These are phyloP conservation scores for Colletotrichum sp. DNA, from an alignment of 2,329 filamentous ascomycete genomes.

Conservation along the genomic window DNA sequence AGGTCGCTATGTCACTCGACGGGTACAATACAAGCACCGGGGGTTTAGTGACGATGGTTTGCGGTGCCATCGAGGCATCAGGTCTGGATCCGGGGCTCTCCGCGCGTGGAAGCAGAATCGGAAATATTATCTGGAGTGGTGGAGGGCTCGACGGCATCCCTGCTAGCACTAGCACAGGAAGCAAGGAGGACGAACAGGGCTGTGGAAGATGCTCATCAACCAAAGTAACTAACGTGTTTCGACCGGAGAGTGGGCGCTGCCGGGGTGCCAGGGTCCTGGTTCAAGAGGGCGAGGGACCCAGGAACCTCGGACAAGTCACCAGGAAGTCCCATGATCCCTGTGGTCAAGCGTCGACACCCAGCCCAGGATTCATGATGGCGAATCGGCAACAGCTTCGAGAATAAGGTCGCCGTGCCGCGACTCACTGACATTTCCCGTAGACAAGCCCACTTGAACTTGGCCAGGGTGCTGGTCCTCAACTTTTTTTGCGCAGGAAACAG, in stretches of 20 bases:
- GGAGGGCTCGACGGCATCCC: slow-evolving; percentile 33
- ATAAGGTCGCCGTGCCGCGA: slow-evolving; percentile 22
- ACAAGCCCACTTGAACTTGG: slow-evolving; percentile 19
- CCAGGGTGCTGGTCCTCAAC: slow-evolving; percentile 7
- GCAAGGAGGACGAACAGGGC: slow-evolving; percentile 41
- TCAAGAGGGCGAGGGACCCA: slow-evolving; percentile 7
- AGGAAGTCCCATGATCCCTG: slow-evolving; percentile 21
- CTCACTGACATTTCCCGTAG: slow-evolving; percentile 36
- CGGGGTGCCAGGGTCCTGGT: slow-evolving; percentile 21
- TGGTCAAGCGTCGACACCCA: slow-evolving; percentile 10
- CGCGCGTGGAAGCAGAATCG: slow-evolving; percentile 50
- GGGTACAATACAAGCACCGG: slow-evolving; percentile 33
- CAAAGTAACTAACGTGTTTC: slow-evolving; percentile 47
- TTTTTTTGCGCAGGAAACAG: slow-evolving; percentile 6
- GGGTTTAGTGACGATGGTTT: slow-evolving; percentile 35
- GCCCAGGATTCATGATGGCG: slow-evolving; percentile 15
- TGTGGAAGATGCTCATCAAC: slow-evolving; percentile 39
- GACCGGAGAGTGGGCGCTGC: slow-evolving; percentile 39
- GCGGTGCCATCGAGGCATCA: slow-evolving; percentile 25
- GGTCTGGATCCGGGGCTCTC: slow-evolving; percentile 44
- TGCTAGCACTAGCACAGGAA: slow-evolving; percentile 33
- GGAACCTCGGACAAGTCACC: slow-evolving; percentile 22
- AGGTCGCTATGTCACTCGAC: slow-evolving; percentile 27
- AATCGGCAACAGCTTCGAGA: slow-evolving; percentile 21
- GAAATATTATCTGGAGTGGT: slow-evolving; percentile 51